Conservation (phyloP, 1,139 yeast species). For the Petasospora fabianii region DNA sequence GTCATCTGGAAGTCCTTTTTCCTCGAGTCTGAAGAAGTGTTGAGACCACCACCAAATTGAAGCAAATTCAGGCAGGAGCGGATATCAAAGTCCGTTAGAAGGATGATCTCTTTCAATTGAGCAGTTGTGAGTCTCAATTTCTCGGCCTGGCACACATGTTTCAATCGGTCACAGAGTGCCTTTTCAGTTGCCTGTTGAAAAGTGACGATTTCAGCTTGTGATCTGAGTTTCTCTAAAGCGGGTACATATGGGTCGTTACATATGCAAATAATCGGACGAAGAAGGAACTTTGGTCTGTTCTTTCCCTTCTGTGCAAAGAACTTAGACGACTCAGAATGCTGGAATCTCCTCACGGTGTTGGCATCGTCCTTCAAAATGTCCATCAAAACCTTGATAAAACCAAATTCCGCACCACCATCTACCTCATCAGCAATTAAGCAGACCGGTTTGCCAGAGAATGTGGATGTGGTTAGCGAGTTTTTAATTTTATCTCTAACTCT, state of each 20-base stretch:
- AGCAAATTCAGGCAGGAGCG: constrained; percentile 81
- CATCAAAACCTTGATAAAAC: constrained; percentile 65
- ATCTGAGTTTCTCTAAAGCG: constrained; percentile 70
- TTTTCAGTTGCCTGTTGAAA: constrained; percentile 59
- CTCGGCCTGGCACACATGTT: constrained; percentile 49
- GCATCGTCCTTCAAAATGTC: constrained; percentile 62
- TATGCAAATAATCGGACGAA: constrained; percentile 86
- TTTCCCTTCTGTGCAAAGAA: constrained; percentile 26
- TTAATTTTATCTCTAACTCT: constrained; percentile 57
- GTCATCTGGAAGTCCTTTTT: constrained; percentile 51
- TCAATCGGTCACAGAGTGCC: constrained; percentile 44
- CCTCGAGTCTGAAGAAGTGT: constrained; percentile 23
- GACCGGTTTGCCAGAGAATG: constrained; percentile 63
- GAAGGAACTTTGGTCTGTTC: constrained; percentile 41
- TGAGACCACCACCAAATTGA: constrained; percentile 50
- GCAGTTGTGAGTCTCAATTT: constrained; percentile 34
- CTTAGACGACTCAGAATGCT: constrained; percentile 19
- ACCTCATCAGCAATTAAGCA: constrained; percentile 76
- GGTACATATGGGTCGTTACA: constrained; percentile 83
- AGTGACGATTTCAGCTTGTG: constrained; percentile 64
- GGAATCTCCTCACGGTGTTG: constrained; percentile 38
- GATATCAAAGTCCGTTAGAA: constrained; percentile 76
- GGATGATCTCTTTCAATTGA: constrained; percentile 55
- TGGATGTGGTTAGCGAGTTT: constrained; percentile 66
- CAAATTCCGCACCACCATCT: constrained; percentile 84